A percentile compares a stretch with the other conserved stretches of the same genome.
These are phyloP conservation scores for Botrytis fabae DNA, from an alignment of 2,329 filamentous ascomycete species.

Conservation along the genomic window DNA sequence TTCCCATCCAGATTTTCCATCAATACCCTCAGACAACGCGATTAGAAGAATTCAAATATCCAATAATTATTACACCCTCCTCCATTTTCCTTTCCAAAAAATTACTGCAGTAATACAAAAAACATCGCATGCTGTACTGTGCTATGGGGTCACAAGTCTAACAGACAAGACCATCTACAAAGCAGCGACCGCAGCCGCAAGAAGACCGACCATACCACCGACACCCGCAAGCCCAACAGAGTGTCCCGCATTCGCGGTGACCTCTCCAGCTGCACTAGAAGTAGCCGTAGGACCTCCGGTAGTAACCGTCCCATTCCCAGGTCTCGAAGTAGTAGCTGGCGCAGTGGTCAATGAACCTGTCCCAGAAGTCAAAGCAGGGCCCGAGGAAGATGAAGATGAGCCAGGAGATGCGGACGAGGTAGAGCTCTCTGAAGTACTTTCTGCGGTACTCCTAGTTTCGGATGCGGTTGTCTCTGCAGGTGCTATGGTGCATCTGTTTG, in stretches of 20 bases:
- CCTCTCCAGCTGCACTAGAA: not conserved
- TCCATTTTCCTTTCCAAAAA: not conserved
- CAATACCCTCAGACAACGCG: not conserved
- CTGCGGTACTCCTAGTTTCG: not conserved
- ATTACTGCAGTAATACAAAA: not conserved
- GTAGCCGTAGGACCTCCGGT: not conserved
- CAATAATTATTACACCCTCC: constrained; percentile 7
- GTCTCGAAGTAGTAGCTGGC: not conserved
- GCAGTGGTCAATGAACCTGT: not conserved
- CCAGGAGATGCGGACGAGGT: not conserved
- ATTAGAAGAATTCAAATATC: not conserved
- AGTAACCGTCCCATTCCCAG: not conserved
- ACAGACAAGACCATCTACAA: constrained; percentile 7
- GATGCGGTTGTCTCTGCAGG: not conserved
- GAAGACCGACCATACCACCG: constrained; percentile 3
- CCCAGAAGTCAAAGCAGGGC: not conserved
- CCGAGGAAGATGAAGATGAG: not conserved
- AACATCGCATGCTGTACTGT: not conserved
- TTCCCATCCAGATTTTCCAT: not conserved
- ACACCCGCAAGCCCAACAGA: constrained; percentile 11
- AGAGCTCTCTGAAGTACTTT: not conserved
- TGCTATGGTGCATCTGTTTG: not conserved
- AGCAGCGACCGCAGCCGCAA: not conserved
- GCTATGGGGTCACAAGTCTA: not conserved
- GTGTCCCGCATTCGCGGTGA: constrained; percentile 1